A percentile compares a stretch with the other conserved stretches of the same genome.
Evolutionary conservation across 495 filamentous ascomycete species (phyloP).

Genomic region (Lindgomyces ingoldianus): DNA sequence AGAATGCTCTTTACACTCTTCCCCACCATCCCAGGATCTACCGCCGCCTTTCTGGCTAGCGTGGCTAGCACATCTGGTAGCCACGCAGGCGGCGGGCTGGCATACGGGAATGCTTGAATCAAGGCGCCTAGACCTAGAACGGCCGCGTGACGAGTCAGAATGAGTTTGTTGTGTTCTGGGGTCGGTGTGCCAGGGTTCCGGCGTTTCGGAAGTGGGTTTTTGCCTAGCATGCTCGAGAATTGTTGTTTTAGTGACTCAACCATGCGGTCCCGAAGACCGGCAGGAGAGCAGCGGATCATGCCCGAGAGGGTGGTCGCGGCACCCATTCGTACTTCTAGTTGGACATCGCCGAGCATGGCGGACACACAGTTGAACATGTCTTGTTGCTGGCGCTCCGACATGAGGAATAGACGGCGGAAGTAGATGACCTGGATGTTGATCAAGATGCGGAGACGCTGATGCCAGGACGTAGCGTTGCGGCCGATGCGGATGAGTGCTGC

Average conservation of each 20-base stretch:
- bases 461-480: conserved; percentile 84
- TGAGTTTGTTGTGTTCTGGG: conserved; percentile 76
- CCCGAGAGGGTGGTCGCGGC: conserved; percentile 89
- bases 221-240: conserved; percentile 72
- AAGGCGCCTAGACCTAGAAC: conserved; percentile 89
- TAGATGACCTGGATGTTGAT: conserved; percentile 99
- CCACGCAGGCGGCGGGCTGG: conserved; percentile 87
- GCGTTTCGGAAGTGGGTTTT: conserved; percentile 83
- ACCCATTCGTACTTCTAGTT: conserved; percentile 93
- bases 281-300: conserved; percentile 98
- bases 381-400: conserved; percentile 71
- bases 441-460: conserved; percentile 92
- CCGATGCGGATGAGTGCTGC: conserved; percentile 85
- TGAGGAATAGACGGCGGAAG: conserved; percentile 95
- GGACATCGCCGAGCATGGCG: conserved; percentile 87
- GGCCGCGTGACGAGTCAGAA: conserved; percentile 83
- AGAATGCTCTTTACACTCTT: conserved; percentile 96
- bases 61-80: conserved; percentile 90
- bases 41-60: conserved; percentile 80
- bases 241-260: conserved; percentile 72
- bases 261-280: conserved; percentile 70
- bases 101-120: conserved; percentile 96
- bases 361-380: conserved; percentile 85
- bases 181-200: conserved; percentile 63
- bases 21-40: conserved; percentile 87